phyloP scores from a whole-genome alignment of 208 protist genomes.

The Leishmania aethiopica region DNA sequence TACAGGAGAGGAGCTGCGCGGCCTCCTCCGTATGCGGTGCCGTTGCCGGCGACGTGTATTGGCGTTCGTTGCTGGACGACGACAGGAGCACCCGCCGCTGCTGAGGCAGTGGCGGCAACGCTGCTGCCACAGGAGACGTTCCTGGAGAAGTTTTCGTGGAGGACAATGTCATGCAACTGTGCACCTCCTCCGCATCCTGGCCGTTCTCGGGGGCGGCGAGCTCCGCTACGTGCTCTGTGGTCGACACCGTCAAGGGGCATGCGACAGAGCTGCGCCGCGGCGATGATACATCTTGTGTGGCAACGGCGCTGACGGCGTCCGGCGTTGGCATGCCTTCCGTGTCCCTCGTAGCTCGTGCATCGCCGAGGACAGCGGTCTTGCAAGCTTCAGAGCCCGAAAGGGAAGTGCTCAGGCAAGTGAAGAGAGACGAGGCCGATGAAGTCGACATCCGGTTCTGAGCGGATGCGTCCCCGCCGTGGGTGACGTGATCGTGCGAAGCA shows the following conservation, averaged over 20 bases:
- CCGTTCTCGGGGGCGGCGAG: background rate
- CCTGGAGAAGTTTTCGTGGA: conserved; percentile 10
- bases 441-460: background rate
- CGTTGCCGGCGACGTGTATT: background rate
- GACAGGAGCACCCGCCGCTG: background rate
- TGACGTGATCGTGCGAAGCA: background rate
- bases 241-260: background rate
- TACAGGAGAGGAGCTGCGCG: conserved; percentile 1
- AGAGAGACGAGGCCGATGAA: background rate
- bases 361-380: background rate
- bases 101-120: background rate
- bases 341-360: background rate
- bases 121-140: background rate
- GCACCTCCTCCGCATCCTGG: conserved; percentile 19
- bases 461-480: background rate
- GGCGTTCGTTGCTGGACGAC: background rate
- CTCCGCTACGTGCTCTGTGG: background rate
- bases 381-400: background rate
- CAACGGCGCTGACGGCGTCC: background rate
- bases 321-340: background rate
- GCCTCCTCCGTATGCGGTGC: background rate
- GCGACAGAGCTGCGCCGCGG: background rate
- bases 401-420: background rate
- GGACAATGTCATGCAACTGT: conserved; percentile 28
- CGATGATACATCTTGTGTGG: background rate